Evolutionary conservation across 1,284 basidiomycete species (phyloP).

Genomic region (Stereum hirsutum): DNA sequence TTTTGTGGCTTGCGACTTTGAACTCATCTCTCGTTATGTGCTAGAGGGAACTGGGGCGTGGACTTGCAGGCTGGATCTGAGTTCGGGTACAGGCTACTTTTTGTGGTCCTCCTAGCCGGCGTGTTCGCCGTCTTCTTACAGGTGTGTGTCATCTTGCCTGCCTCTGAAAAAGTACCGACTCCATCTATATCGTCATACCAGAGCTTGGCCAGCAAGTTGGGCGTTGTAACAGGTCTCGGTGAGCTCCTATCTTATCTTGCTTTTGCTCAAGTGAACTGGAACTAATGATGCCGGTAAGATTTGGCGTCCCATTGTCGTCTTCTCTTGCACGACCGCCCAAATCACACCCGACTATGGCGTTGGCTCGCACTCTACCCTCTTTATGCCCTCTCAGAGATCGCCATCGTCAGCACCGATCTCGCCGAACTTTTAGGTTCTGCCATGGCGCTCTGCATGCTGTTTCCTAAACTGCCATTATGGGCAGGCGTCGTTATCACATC

Average conservation of each 20-base stretch:
- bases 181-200: slow-evolving; percentile 21
- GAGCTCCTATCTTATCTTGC: slow-evolving; percentile 6
- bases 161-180: background rate
- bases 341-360: slow-evolving; percentile 50
- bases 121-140: slow-evolving; percentile 76
- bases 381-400: slow-evolving; percentile 64
- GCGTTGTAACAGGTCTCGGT: slow-evolving; percentile 67
- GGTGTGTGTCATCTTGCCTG: slow-evolving; percentile 24
- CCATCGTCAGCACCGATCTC: slow-evolving; percentile 74
- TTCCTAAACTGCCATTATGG: slow-evolving; percentile 74
- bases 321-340: slow-evolving; percentile 58
- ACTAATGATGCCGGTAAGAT: slow-evolving; percentile 36
- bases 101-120: slow-evolving; percentile 73
- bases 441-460: slow-evolving; percentile 75
- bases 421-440: slow-evolving; percentile 78
- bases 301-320: slow-evolving; percentile 67
- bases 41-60: slow-evolving; percentile 69
- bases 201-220: slow-evolving; percentile 53
- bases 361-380: slow-evolving; percentile 66
- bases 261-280: background rate
- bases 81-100: slow-evolving; percentile 81
- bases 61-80: slow-evolving; percentile 68
- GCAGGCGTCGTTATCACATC: slow-evolving; percentile 81
- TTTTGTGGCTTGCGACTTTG: background rate
- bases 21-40: background rate